Base-by-base conservation (phyloP, 2,329 filamentous ascomycete genomes). In the Aureobasidium uvarum region DNA sequence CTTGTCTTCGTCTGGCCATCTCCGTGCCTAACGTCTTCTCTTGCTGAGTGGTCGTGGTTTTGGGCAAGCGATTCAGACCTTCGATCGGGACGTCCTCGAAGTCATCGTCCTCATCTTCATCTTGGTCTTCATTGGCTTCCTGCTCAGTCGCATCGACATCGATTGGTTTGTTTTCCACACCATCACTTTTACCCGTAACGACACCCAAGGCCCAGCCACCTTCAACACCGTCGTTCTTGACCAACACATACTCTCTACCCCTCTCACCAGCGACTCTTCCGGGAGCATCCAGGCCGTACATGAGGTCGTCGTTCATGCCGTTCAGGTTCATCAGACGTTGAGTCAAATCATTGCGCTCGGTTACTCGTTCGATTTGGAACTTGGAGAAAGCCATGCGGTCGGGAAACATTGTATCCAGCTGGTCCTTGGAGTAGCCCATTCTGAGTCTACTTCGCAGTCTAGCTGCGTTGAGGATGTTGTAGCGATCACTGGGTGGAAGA, bases 401-500 rank as follows among this genome's bases (percentile, higher is more conserved):
- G 0, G 95, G 94, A 74, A 99, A 99, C 95, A 99, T 99, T 52
- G 84, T 86, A 70, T 98, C 93, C 16, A 99, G 79, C 77, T 99
- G 95, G 69, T 99, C 94, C 77, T 98, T 98, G 65, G 91, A 96
- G 71, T 96, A 85, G 0, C 95, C 95, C 94, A 99, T 96, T 74
- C 95, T 86, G 72, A 99, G 81, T 62, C 95, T 85, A 75, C 92
- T 96, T 65, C 95, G 84, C 67, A 99, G 75, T 67, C 95, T 85
- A 1, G 96, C 95, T 1, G 96, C 95, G 74, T 99, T 99, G 25
- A 99, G 79, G 62, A 99, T 99, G 72, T 98, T 98, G 80, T 99
- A 99, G 56, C 94, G 86, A 79, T 99, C 95, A 1, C 89, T 89
- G 1, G 92, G 84, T 0, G 96, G 95, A 66, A 99, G 78, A 74